A percentile compares a stretch with the other conserved stretches of the same genome.
Conservation (phyloP, 2,329 filamentous ascomycete genomes). For the Annulohypoxylon truncatum region DNA sequence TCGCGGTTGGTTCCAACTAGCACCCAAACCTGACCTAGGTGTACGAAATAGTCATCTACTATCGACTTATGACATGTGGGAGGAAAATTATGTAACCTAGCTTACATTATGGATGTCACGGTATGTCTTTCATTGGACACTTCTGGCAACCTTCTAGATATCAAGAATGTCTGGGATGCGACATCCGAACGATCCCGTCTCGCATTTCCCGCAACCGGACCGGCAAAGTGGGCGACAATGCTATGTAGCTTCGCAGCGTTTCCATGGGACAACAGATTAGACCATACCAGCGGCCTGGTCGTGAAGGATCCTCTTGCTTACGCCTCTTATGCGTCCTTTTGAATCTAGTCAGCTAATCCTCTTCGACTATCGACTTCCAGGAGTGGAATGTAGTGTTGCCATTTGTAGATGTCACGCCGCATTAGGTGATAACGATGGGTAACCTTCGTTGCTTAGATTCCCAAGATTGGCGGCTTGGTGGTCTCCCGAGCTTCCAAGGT, state of each 20-base stretch:
- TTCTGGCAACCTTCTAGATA: not conserved
- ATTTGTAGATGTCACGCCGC: slow-evolving; percentile 26
- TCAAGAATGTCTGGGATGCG: slow-evolving; percentile 1
- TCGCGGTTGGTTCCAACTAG: slow-evolving; percentile 5
- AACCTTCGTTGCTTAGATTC: slow-evolving; percentile 2
- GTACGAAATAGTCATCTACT: not conserved
- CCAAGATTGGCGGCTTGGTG: slow-evolving; percentile 8
- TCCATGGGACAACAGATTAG: slow-evolving; percentile 9
- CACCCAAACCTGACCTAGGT: slow-evolving; percentile 9
- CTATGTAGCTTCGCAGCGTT: not conserved
- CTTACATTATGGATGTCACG: slow-evolving; percentile 9
- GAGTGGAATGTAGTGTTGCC: slow-evolving; percentile 19
- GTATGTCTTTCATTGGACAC: not conserved
- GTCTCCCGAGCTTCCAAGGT: not conserved
- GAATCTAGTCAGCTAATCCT: slow-evolving; percentile 9
- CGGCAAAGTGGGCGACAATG: not conserved
- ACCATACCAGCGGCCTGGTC: slow-evolving; percentile 3
- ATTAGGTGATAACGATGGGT: slow-evolving; percentile 26
- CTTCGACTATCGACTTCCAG: not conserved
- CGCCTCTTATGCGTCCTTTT: not conserved
- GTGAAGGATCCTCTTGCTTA: not conserved
- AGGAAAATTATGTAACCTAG: not conserved
- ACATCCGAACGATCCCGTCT: slow-evolving; percentile 1
- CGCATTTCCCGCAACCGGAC: slow-evolving; percentile 5
- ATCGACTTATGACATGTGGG: not conserved